These are phyloP conservation scores for Schwanniomyces pseudopolymorphus DNA, from an alignment of 805 yeast genomes.

Conservation along the genomic window DNA sequence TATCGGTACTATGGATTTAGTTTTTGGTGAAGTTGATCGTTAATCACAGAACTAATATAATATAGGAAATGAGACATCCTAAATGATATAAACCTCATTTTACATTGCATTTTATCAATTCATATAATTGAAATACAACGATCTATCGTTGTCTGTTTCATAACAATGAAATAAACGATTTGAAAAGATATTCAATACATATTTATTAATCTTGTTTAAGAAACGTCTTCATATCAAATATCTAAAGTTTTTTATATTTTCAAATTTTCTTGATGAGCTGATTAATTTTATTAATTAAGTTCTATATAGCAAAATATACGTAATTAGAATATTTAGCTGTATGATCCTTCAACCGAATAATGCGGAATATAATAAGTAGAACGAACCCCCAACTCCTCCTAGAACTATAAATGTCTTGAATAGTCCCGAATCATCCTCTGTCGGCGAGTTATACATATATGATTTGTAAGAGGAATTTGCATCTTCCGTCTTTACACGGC, in stretches of 20 bases:
- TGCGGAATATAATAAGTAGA: slow-evolving; percentile 26
- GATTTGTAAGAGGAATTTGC: slow-evolving; percentile 11
- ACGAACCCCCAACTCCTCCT: slow-evolving; percentile 32
- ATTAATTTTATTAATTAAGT: background rate
- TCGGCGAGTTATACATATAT: slow-evolving; percentile 36
- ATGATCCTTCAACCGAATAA: background rate
- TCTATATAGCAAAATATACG: background rate
- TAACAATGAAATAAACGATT: background rate
- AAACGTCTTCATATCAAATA: background rate
- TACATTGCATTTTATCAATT: slow-evolving; percentile 11
- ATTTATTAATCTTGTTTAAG: background rate
- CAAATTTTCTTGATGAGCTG: background rate
- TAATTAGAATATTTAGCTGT: background rate
- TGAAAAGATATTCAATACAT: slow-evolving; percentile 1
- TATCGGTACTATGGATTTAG: slow-evolving; percentile 93
- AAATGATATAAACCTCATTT: slow-evolving; percentile 3
- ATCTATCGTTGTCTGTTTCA: background rate
- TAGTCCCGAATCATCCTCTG: slow-evolving; percentile 16
- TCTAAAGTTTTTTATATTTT: background rate
- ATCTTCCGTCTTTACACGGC: slow-evolving; percentile 3
- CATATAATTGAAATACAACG: slow-evolving; percentile 5
- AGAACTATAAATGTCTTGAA: slow-evolving; percentile 24
- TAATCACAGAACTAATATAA: slow-evolving; percentile 24
- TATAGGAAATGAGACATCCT: slow-evolving; percentile 1
- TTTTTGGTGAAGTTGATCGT: slow-evolving; percentile 93